A percentile compares a stretch with the other conserved stretches of the same genome.
phyloP scores from a whole-genome alignment of 2,329 filamentous ascomycete species.

The Aspergillus proliferans region DNA sequence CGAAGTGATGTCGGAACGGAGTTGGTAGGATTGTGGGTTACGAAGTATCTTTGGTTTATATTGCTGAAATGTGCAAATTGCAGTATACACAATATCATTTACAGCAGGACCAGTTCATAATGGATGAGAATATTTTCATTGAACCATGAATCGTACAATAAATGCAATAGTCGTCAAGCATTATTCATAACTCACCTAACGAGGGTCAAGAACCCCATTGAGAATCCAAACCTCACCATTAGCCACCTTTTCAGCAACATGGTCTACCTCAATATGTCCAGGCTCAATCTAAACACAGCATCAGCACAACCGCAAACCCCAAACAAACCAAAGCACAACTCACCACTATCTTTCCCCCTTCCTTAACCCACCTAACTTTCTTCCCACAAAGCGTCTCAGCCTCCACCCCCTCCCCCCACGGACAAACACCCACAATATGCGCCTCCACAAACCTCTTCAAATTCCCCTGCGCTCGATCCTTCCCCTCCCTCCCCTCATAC shows the following conservation, averaged over 20 bases:
- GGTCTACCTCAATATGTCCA: conserved; percentile 68
- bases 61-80: conserved; percentile 1
- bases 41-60: conserved; percentile 5
- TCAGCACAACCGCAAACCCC: conserved; percentile 1
- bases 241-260: conserved; percentile 65
- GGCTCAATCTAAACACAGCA: conserved; percentile 52
- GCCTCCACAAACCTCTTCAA: conserved; percentile 75
- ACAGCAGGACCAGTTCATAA: too few species aligned
- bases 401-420: conserved; percentile 66
- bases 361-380: conserved; percentile 77
- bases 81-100: not conserved
- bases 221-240: conserved; percentile 89
- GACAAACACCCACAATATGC: conserved; percentile 68
- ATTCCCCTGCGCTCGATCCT: conserved; percentile 70
- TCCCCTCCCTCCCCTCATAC: conserved; percentile 69
- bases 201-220: conserved; percentile 54
- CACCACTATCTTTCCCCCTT: conserved; percentile 58
- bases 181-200: conserved; percentile 12
- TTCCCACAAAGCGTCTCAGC: conserved; percentile 61
- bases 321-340: conserved; percentile 25
- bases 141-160: too few species aligned
- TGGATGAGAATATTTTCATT: too few species aligned
- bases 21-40: not conserved
- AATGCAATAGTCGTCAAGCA: conserved; percentile 7
- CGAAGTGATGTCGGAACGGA: conserved; percentile 9